Evolutionary conservation across 495 filamentous ascomycete genomes (phyloP).

Genomic region (Penicillium lagena): DNA sequence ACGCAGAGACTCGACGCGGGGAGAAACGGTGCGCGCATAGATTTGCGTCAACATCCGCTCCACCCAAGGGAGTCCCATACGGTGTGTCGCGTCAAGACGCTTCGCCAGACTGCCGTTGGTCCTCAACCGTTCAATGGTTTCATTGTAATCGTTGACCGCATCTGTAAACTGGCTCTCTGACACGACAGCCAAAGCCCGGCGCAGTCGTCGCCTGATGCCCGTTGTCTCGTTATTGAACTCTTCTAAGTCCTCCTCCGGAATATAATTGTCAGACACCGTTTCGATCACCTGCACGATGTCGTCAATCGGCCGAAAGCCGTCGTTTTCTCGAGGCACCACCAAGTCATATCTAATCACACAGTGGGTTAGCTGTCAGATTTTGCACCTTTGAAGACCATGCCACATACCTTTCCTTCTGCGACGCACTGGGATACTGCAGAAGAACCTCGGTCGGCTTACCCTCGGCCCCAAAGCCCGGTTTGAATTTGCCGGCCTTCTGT

Average conservation of each 20-base stretch:
- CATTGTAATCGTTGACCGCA: conserved; percentile 71
- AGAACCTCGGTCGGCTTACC: conserved; percentile 47
- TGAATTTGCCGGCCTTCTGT: conserved; percentile 40
- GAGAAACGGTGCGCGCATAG: conserved; percentile 88
- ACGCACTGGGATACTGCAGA: conserved; percentile 68
- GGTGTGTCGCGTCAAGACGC: conserved; percentile 58
- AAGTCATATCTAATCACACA: conserved; percentile 59
- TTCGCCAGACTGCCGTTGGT: conserved; percentile 60
- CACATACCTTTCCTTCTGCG: conserved; percentile 60
- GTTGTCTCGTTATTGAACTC: conserved; percentile 65
- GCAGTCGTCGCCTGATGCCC: conserved; percentile 67
- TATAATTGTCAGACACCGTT: conserved; percentile 64
- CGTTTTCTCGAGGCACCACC: conserved; percentile 64
- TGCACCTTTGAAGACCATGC: neutral
- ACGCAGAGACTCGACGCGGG: conserved; percentile 70
- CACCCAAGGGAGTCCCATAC: conserved; percentile 62
- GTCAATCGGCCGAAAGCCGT: conserved; percentile 75
- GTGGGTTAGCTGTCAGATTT: conserved; percentile 2
- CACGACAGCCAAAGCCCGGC: conserved; percentile 55
- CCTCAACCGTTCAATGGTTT: conserved; percentile 50
- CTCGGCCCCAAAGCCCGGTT: conserved; percentile 38
- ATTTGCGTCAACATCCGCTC: conserved; percentile 80
- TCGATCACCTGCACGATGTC: conserved; percentile 80
- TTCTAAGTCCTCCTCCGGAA: conserved; percentile 57
- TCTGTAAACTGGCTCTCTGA: conserved; percentile 62